These are phyloP conservation scores for Talaromyces sp. DNA, from an alignment of 2,329 filamentous ascomycete genomes.

Conservation along the genomic window DNA sequence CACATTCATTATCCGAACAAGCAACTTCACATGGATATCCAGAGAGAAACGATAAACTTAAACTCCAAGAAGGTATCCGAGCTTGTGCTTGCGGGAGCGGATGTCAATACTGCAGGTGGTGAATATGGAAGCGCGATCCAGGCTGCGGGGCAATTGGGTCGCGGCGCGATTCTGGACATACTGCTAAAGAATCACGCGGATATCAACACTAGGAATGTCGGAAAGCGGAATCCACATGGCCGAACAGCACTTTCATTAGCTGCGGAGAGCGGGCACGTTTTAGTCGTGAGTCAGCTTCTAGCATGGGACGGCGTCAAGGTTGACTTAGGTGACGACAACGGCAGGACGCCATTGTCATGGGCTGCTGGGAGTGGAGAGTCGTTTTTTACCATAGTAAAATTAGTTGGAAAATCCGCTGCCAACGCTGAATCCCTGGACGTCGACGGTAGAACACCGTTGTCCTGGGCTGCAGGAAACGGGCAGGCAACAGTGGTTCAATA, in stretches of 20 bases:
- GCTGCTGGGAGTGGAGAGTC: not conserved
- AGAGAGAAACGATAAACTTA: not conserved
- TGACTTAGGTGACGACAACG: not conserved
- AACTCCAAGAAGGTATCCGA: not conserved
- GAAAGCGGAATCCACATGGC: not conserved
- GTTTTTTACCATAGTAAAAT: not conserved
- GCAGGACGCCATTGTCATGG: slow-evolving; percentile 11
- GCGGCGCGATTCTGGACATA: not conserved
- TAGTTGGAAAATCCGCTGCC: not conserved
- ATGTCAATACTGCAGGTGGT: not conserved
- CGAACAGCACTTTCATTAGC: slow-evolving; percentile 6
- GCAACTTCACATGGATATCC: not conserved
- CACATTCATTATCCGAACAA: not conserved
- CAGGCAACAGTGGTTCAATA: not conserved
- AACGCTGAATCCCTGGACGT: not conserved
- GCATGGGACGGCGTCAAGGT: not conserved
- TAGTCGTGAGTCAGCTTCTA: not conserved
- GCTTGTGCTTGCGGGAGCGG: not conserved
- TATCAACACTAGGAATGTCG: not conserved
- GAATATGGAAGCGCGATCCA: slow-evolving; percentile 1
- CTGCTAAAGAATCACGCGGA: not conserved
- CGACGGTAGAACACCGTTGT: slow-evolving; percentile 5
- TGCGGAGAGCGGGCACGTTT: not conserved
- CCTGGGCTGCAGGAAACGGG: slow-evolving; percentile 4
- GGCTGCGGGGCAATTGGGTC: not conserved